Evolutionary conservation across 345 rosid species (phyloP), one percentile per base, ranked within the genome.

Genomic region (Gossypium thurberi): DNA sequence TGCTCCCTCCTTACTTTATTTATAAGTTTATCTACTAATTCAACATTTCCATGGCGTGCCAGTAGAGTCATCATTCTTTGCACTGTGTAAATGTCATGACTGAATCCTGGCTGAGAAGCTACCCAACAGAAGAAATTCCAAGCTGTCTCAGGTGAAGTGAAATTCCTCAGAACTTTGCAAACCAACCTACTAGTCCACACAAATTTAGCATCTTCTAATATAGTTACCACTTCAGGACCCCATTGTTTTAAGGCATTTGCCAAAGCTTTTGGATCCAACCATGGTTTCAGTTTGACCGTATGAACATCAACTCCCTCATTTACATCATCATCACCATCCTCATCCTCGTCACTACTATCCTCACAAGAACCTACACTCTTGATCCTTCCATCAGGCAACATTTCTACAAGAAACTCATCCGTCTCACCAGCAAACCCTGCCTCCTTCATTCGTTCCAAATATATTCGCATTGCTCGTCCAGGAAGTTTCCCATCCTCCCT

Each of bases 51-150:
- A 75, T 82, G 84, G 26, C 83, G 87, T 59, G 97, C 93, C 73
- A 89, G 80, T 74, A 92, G 80, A 69, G 92, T 77, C 83, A 90
- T 85, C 97, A 89, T 87, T 80, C 95, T 85, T 82, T 89, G 86
- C 2, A 89, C 86, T 0, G 97, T 84, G 77, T 89, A 90, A 55
- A 87, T 79, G 68, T 94, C 92, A 15, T 92, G 98, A 60, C 89
- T 81, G 79, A 87, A 92, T 71, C 90, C 94, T 0, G 97, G 94
- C 80, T 90, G 98, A 84, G 57, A 79, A 52, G 91, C 90, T 68
- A 94, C 95, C 98, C 97, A 94, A 75, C 91, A 85, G 83, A 94
- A 94, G 87, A 92, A 90, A 66, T 76, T 80, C 98, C 98, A 92
- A 13, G 97, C 97, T 66, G 87, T 81, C 73, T 88, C 87, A 11